Conservation (phyloP, 2,329 filamentous ascomycete species). For the Aspergillus sp. region DNA sequence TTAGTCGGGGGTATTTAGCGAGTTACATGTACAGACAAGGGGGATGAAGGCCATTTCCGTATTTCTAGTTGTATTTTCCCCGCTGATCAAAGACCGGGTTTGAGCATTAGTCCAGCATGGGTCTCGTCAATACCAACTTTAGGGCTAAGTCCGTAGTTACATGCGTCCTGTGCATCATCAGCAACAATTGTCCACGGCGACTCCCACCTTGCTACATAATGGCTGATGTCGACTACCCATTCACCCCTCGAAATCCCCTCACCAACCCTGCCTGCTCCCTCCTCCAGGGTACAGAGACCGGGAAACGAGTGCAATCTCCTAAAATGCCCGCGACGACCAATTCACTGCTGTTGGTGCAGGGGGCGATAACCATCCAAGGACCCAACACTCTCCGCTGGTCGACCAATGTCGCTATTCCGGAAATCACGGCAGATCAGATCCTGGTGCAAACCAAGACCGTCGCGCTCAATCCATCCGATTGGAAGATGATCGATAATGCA, state of each 20-base stretch:
- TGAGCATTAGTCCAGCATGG: background rate
- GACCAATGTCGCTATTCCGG: background rate
- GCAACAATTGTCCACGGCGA: background rate
- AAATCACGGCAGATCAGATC: background rate
- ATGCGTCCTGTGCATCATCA: no score
- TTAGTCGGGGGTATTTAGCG: no score
- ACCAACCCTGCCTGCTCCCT: no score
- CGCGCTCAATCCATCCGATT: background rate
- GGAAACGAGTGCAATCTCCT: background rate
- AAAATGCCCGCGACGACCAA: background rate
- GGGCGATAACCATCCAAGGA: background rate
- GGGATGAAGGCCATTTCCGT: background rate
- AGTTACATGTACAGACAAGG: background rate
- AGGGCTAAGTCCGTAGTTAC: no score
- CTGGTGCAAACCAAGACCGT: background rate
- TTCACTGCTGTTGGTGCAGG: background rate
- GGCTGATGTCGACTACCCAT: background rate
- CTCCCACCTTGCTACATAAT: background rate
- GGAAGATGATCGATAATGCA: background rate
- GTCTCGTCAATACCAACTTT: background rate
- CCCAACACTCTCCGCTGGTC: background rate
- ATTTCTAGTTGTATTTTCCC: background rate
- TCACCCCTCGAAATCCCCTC: background rate
- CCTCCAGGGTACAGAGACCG: background rate
- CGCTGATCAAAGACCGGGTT: background rate